Conservation (phyloP, 768 basidiomycete genomes). For the Tephrocybe sp. region DNA sequence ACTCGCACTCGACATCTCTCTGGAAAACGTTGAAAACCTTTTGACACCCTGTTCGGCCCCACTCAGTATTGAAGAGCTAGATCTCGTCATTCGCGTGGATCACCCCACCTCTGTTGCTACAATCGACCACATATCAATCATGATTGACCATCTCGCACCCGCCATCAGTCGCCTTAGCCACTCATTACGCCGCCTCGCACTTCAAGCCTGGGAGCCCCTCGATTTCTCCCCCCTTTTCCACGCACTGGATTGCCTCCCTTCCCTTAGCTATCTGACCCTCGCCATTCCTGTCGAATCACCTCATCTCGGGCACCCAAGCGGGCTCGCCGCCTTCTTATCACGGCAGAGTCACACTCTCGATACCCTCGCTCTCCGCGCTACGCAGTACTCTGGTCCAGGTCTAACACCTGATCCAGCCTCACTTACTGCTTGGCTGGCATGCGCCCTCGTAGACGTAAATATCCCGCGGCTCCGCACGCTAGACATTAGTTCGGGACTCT, state of each 20-base stretch:
- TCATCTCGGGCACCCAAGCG: conserved; percentile 41
- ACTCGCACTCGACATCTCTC: conserved; percentile 40
- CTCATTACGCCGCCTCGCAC: conserved; percentile 35
- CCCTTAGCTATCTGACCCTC: conserved; percentile 34
- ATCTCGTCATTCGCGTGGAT: conserved; percentile 41
- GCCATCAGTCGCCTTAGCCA: conserved; percentile 33
- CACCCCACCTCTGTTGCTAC: conserved; percentile 21
- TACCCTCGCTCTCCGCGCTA: conserved; percentile 39
- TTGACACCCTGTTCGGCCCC: conserved; percentile 28
- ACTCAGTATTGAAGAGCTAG: conserved; percentile 37
- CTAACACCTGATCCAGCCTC: conserved; percentile 27
- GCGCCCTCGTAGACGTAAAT: conserved; percentile 25
- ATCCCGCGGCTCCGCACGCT: conserved; percentile 21
- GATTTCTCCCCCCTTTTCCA: conserved; percentile 41
- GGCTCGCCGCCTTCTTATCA: conserved; percentile 34
- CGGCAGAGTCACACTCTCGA: conserved; percentile 33
- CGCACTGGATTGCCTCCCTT: conserved; percentile 29
- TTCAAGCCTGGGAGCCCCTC: conserved; percentile 44
- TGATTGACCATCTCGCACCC: conserved; percentile 32
- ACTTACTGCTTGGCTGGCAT: conserved; percentile 36
- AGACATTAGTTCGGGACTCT: conserved; percentile 22
- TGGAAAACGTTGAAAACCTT: conserved; percentile 38
- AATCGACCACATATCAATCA: conserved; percentile 24
- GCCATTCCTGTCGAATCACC: conserved; percentile 38
- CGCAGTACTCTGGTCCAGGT: conserved; percentile 36